Conservation (phyloP, 768 basidiomycete species). For the Boletus tomentosulus region DNA sequence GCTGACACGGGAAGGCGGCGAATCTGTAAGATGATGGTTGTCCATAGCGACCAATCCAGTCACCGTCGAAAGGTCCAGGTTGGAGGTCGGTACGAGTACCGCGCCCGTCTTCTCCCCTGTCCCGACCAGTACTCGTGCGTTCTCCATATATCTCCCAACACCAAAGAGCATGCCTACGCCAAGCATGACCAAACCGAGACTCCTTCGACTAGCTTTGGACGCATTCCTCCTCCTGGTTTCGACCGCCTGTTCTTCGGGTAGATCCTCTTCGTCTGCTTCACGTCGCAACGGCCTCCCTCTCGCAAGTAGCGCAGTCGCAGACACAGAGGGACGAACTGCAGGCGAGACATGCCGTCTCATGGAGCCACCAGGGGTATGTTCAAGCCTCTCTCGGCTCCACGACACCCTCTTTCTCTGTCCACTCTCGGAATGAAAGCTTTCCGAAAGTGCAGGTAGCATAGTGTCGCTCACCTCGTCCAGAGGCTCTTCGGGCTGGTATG, state of each 20-base stretch:
- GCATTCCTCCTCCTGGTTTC: constrained; percentile 29
- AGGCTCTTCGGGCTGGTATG: constrained; percentile 19
- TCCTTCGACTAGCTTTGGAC: constrained; percentile 65
- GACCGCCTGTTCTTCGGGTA: constrained; percentile 19
- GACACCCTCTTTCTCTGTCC: constrained; percentile 56
- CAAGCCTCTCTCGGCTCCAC: constrained; percentile 71
- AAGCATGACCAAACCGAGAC: constrained; percentile 79
- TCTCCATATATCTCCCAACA: constrained; percentile 47
- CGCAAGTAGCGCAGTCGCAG: constrained; percentile 22
- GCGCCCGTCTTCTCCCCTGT: constrained; percentile 40
- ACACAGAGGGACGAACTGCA: constrained; percentile 29
- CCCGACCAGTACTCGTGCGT: constrained; percentile 24
- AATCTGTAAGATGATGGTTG: constrained; percentile 2
- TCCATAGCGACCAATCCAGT: constrained; percentile 10
- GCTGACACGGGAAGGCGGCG: constrained; percentile 4
- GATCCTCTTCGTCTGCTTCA: constrained; percentile 27
- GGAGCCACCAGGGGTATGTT: constrained; percentile 39
- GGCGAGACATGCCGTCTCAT: constrained; percentile 35
- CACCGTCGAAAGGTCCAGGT: neutral
- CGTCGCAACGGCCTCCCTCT: constrained; percentile 48
- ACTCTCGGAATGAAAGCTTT: constrained; percentile 76
- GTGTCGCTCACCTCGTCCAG: constrained; percentile 50
- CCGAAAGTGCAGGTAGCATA: constrained; percentile 54
- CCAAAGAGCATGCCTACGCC: constrained; percentile 73
- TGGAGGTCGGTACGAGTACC: constrained; percentile 37